Evolutionary conservation across 192 early-diverging fungal species (phyloP).

Genomic region (Gorgonomyces haynaldii): DNA sequence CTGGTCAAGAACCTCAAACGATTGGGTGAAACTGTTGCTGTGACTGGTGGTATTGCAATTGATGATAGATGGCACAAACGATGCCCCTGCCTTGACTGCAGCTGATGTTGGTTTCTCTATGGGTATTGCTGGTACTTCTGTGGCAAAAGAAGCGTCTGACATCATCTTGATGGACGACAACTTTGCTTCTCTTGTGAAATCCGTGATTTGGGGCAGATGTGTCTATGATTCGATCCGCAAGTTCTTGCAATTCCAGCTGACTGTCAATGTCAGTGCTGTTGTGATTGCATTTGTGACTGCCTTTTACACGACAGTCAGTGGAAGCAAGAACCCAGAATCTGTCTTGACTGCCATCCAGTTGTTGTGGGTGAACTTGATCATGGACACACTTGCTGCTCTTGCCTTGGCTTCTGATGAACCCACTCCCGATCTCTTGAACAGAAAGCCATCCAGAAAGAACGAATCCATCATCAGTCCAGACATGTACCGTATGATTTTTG

Average conservation of each 20-base stretch:
- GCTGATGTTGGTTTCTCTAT: slow-evolving; percentile 98
- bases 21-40: slow-evolving; percentile 90
- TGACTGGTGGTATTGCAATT: slow-evolving; percentile 55
- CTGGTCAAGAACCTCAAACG: slow-evolving; percentile 79
- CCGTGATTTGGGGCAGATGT: slow-evolving; percentile 91
- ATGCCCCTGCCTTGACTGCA: slow-evolving; percentile 80
- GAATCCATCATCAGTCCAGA: slow-evolving; percentile 71
- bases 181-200: slow-evolving; percentile 93
- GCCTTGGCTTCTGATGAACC: slow-evolving; percentile 92
- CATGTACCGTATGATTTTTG: slow-evolving; percentile 90
- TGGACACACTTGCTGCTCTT: slow-evolving; percentile 97
- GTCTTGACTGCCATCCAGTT: slow-evolving; percentile 94
- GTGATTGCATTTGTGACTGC: slow-evolving; percentile 33
- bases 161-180: slow-evolving; percentile 99
- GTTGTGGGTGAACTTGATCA: slow-evolving; percentile 98
- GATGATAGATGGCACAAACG: slow-evolving; percentile 87
- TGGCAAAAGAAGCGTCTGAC: slow-evolving; percentile 98
- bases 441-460: slow-evolving; percentile 61
- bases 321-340: slow-evolving; percentile 25
- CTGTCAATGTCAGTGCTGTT: slow-evolving; percentile 75
- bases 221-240: slow-evolving; percentile 97
- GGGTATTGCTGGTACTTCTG: slow-evolving; percentile 99
- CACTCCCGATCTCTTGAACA: slow-evolving; percentile 66
- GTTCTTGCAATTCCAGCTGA: slow-evolving; percentile 98
- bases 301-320: slow-evolving; percentile 23